Evolutionary conservation across 2,329 filamentous ascomycete species (phyloP), one percentile per base, ranked within the genome.

Genomic region (Corynespora cassiicola): DNA sequence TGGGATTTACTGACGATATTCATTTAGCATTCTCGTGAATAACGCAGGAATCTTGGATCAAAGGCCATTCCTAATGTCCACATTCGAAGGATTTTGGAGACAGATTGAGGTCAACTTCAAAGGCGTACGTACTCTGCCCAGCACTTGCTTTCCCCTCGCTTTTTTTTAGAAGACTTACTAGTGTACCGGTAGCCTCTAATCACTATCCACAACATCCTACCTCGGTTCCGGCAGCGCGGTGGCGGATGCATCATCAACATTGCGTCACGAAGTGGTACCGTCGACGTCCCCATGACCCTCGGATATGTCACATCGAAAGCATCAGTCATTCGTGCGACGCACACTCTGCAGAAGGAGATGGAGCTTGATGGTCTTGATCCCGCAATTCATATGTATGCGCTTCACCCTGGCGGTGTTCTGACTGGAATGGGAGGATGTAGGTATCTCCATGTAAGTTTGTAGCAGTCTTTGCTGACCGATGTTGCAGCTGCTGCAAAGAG

Each of bases 71-170:
- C 35, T 63, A 2, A 63, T 63, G 58, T 47, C 52, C 5, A 50
- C 36, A 1, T 60, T 63, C 28, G 41, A 55, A 2, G 19, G 18
- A 1, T 63, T 63, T 33, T 63, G 60, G 60, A 39, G 50, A 19
- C 55, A 61, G 32, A 61, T 63, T 12, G 60, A 63, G 32, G 60
- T 63, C 19, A 63, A 62, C 22, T 62, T 63, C 34, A 63, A 63
- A 43, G 60, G 45, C 5, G 54, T 51, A 38, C 11, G 36, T 42
- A 11, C 33, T 11, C 20, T 22, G 15, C 26, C 6, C 15, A 7
- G n/a, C 17, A 7, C 30, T 9, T 31, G 19, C 9, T 10, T 29
- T 11, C 18, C 17, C 11, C n/a, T 17, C 14, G 7, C 18, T 12
- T 29, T n/a, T 11, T 22, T 28, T 27, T 4, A 11, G 15, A 43